Evolutionary conservation across 352 stramenopile genomes (phyloP).

Genomic region (Pythium biforme): DNA sequence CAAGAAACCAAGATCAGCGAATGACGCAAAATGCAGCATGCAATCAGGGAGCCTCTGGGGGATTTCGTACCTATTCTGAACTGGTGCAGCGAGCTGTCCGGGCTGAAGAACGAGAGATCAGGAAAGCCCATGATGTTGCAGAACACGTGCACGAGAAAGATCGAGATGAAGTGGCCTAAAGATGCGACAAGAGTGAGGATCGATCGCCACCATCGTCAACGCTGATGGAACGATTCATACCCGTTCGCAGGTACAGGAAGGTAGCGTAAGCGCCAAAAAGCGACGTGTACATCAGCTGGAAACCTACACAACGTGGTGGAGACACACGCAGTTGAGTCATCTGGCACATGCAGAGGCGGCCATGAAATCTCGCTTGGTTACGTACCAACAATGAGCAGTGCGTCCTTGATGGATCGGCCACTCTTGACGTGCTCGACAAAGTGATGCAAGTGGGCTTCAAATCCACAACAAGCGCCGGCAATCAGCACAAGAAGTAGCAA

Average conservation of each 20-base stretch:
- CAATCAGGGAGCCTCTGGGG: background rate
- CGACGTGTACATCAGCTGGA: slow-evolving; percentile 95
- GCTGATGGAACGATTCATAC: slow-evolving; percentile 23
- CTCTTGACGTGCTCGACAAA: slow-evolving; percentile 83
- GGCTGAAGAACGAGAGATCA: slow-evolving; percentile 81
- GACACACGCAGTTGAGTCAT: background rate
- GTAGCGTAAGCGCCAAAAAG: slow-evolving; percentile 95
- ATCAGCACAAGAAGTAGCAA: background rate
- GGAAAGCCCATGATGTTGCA: slow-evolving; percentile 97
- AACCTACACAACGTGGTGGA: slow-evolving; percentile 34
- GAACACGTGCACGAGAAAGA: slow-evolving; percentile 91
- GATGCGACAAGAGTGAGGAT: background rate
- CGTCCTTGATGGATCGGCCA: slow-evolving; percentile 64
- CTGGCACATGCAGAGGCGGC: background rate
- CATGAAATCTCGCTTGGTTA: background rate
- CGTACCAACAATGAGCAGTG: slow-evolving; percentile 76
- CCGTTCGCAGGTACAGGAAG: slow-evolving; percentile 91
- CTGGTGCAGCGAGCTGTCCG: slow-evolving; percentile 66
- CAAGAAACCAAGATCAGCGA: background rate
- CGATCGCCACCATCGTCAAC: background rate
- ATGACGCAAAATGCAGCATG: background rate
- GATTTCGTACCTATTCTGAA: slow-evolving; percentile 64
- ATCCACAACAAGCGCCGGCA: background rate
- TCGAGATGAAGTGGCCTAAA: slow-evolving; percentile 82
- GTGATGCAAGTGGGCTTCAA: slow-evolving; percentile 77